A percentile compares a stretch with the other conserved stretches of the same genome.
Evolutionary conservation across 1,139 yeast genomes (phyloP).

Genomic region (Candida buenavistaensis): DNA sequence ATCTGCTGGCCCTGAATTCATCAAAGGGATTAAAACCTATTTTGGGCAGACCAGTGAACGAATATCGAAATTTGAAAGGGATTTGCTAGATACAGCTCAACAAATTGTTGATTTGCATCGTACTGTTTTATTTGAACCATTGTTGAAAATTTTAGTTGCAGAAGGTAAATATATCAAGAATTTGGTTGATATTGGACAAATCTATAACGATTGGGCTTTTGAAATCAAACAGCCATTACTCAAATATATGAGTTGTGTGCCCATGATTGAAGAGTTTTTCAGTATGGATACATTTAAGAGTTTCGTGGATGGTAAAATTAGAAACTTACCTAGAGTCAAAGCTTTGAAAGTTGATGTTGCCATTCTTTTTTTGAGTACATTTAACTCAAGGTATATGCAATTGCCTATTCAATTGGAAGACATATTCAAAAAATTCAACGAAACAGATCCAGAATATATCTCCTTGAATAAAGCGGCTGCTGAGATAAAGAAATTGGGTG

Average conservation of each 20-base stretch:
- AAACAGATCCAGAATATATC: conserved; percentile 56
- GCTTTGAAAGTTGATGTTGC: conserved; percentile 53
- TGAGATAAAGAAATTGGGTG: conserved; percentile 35
- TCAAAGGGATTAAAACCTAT: conserved; percentile 48
- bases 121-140: conserved; percentile 55
- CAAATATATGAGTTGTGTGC: conserved; percentile 54
- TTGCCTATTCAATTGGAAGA: conserved; percentile 68
- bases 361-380: conserved; percentile 70
- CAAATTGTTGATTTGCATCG: conserved; percentile 64
- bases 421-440: conserved; percentile 47
- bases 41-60: conserved; percentile 31
- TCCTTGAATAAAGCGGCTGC: conserved; percentile 56
- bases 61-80: conserved; percentile 44
- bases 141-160: conserved; percentile 34
- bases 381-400: conserved; percentile 72
- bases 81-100: conserved; percentile 60
- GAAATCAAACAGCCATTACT: conserved; percentile 45
- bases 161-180: conserved; percentile 68
- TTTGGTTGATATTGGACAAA: conserved; percentile 52
- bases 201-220: conserved; percentile 66
- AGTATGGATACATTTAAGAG: conserved; percentile 51
- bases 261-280: conserved; percentile 32
- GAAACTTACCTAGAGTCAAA: conserved; percentile 40
- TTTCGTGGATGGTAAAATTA: conserved; percentile 49
- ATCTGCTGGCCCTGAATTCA: conserved; percentile 43